Evolutionary conservation across 1,284 basidiomycete species (phyloP), one percentile per base, ranked within the genome.

Genomic region (Moniliella sp.): DNA sequence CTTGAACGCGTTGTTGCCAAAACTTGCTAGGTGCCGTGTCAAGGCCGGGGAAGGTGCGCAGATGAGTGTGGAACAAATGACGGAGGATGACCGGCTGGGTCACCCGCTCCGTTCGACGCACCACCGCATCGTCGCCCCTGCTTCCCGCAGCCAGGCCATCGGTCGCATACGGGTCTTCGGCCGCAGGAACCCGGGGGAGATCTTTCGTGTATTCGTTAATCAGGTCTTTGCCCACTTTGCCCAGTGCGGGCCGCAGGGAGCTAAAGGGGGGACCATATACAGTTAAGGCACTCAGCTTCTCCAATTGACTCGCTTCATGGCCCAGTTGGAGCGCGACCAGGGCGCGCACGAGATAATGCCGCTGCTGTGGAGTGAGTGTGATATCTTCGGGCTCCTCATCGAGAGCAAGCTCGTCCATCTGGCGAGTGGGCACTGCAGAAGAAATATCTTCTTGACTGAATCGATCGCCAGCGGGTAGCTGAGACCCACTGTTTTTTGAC

Each of bases 291-390:
- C 50, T 50, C 7, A 52, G 44, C 28, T 42, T 48, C 17, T 46
- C 55, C 8, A 58, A 32, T 25, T 50, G 46, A 15, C 34, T 32
- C 40, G 39, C 52, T 31, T 58, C 55, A 29, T 30, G 35, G 33
- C 52, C 46, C 49, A 55, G 52, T 34, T 55, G 51, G 25, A 58
- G 39, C 43, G 45, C 45, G 25, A 57, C 46, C 8, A 58, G 46
- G 32, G 47, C 43, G 35, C 53, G 55, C 42, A 58, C 37, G 16
- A 58, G 40, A 31, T 52, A 46, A 37, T 58, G 55, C 15, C 55
- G 50, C 35, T 55, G 53, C 11, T 44, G 34, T 4, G 55, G 42
- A n/a, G 49, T 46, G 7, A 57, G 40, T n/a, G n/a, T 32, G 28
- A 30, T 23, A n/a, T n/a, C n/a, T n/a, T n/a, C n/a, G n/a, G n/a